Evolutionary conservation across 1,284 basidiomycete species (phyloP), one percentile per base, ranked within the genome.

Genomic region (Trichosporon coremiiforme): DNA sequence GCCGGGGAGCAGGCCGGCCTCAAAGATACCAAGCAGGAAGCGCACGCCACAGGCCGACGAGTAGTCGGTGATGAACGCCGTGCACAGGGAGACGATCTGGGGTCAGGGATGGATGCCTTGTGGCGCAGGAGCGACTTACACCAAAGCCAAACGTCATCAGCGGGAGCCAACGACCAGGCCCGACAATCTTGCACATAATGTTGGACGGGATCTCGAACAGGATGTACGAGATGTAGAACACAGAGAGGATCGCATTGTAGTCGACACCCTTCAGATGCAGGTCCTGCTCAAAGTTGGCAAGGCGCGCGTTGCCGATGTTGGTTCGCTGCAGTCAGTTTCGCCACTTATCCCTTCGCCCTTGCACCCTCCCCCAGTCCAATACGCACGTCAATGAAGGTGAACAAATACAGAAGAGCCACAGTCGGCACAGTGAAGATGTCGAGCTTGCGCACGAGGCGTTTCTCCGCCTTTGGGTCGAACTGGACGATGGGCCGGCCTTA

Each of bases 141-240:
- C 70, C 29, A 72, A 29, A 35, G 71, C 72, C 6, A 72, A 68
- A 29, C 70, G 66, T 41, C 60, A 73, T 71, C 67, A 75, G 10
- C 1, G 67, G 64, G 9, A 78, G 41, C 75, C 75, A 62, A 17
- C 75, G 57, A 57, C 70, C 65, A 66, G 73, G 63, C 70, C 69
- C 41, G 65, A 47, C 8, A 72, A 66, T 53, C 68, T 72, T 29
- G 68, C 74, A 36, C 55, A 73, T 31, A 64, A 72, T 35, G 47
- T 66, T 67, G 1, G 35, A 66, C 15, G 75, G 75, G 25, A 76
- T 65, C 68, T 78, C 74, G 68, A 66, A 66, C 4, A 76, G 65
- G 33, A 80, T 77, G 70, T 83, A 81, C 13, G 78, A 78, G 41
- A 79, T 79, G 64, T 12, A 84, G 75, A 65, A 84, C n/a, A 36